Evolutionary conservation across 148 eudicot species (phyloP), one percentile per base, ranked within the genome.

Genomic region (Limonium bicolor): DNA sequence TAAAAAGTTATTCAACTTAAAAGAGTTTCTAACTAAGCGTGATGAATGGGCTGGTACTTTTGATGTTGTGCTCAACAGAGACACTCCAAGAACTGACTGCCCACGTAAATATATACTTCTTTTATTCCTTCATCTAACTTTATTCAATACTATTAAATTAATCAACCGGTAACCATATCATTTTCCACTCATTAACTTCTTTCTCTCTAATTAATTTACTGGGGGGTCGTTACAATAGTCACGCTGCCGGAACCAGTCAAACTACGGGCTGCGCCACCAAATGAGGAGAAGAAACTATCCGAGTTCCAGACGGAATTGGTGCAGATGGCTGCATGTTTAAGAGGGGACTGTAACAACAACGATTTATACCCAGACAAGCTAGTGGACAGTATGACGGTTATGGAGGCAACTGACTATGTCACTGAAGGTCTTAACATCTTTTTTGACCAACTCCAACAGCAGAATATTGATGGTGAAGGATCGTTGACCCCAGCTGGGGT

Each of bases 31-130:
- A 43, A 80, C 85, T 0, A 69, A 69, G 29, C 77, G 90, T 14
- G 92, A 85, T 28, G 78, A 62, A 2, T 85, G 92, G 90, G 90
- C 95, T 4, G 95, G 80, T 20, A 80, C 95, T 43, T 79, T 85
- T 29, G 92, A 80, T 27, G 54, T 42, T 10, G 58, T 80, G 15
- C 15, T 74, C 0, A 85, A 29, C 27, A 43, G 80, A 41, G 55
- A 46, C 0, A 65, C 55, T 44, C 95, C 95, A 1, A 77, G 95
- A 65, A 73, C 74, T 4, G 86, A 85, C 36, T 85, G 95, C 50
- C 92, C 86, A 34, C 76, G 95, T 85, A 70, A 40, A 15, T 14
- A 21, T 23, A 21, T 3, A 5, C 22, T 5, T 4, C 20, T 7
- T 41, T 4, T 13, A 36, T 36, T 4, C 22, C 17, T 50, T 14